Evolutionary conservation across 192 early-diverging fungal species (phyloP).

Genomic region (Coemansia sp.): DNA sequence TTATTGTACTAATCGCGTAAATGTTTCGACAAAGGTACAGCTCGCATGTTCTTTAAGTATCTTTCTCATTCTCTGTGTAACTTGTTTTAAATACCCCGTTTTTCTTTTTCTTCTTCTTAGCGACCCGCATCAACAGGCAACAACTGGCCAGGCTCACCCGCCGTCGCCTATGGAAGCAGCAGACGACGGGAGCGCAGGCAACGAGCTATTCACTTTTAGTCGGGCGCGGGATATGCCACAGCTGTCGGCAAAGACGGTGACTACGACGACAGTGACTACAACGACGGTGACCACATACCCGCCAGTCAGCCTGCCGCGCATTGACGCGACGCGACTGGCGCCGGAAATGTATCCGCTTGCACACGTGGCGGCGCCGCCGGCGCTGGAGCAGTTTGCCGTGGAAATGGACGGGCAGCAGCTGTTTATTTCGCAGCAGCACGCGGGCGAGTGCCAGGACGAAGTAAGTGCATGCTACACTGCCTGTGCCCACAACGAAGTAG

Average conservation of each 20-base stretch:
- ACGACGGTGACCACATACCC: constrained; percentile 84
- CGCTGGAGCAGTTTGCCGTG: constrained; percentile 78
- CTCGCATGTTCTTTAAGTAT: neutral
- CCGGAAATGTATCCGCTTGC: constrained; percentile 74
- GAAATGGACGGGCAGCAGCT: constrained; percentile 76
- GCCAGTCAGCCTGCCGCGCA: constrained; percentile 67
- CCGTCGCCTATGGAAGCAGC: neutral
- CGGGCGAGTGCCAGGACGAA: constrained; percentile 24
- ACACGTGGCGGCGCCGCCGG: constrained; percentile 72
- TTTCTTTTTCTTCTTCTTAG: neutral
- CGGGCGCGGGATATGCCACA: constrained; percentile 10
- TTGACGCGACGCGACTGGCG: constrained; percentile 54
- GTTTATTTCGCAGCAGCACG: constrained; percentile 62
- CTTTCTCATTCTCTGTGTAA: neutral
- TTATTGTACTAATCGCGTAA: neutral
- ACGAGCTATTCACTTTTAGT: neutral
- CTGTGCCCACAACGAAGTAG: too few relatives aligned
- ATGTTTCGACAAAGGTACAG: neutral
- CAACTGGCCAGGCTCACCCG: neutral
- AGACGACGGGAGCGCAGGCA: neutral
- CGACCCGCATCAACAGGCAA: neutral
- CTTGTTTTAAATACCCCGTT: too few relatives aligned
- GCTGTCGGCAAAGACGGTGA: constrained; percentile 64
- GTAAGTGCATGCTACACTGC: neutral
- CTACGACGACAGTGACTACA: constrained; percentile 75